Evolutionary conservation across 208 protist species (phyloP).

Genomic region (Kentomonas sorsogonicus): DNA sequence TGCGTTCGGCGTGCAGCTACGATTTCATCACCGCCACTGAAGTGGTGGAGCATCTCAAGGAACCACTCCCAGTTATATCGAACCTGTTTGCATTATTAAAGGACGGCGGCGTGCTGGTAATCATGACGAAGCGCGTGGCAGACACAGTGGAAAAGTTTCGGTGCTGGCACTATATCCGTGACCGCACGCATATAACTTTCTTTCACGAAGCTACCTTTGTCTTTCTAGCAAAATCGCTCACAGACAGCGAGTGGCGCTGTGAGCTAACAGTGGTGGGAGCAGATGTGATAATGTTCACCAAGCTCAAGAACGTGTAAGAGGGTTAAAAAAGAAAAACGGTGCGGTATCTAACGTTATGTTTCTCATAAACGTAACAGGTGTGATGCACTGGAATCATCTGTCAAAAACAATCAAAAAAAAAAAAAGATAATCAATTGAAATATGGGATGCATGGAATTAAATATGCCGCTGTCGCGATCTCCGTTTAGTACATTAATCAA

Average conservation of each 20-base stretch:
- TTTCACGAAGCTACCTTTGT: constrained; percentile 26
- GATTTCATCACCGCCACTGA: constrained; percentile 50
- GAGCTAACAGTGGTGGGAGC: constrained; percentile 9
- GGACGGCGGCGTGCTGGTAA: constrained; percentile 25
- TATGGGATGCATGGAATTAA: background rate
- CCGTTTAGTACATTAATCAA: background rate
- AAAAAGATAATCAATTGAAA: constrained; percentile 9
- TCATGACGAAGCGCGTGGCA: constrained; percentile 49
- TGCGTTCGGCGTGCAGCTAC: constrained; percentile 14
- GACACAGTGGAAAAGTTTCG: constrained; percentile 32
- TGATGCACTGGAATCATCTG: background rate
- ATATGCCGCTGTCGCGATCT: background rate
- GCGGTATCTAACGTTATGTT: too few relatives aligned
- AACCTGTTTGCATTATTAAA: constrained; percentile 23
- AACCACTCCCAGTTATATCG: constrained; percentile 18
- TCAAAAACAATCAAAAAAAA: background rate
- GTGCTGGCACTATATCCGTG: constrained; percentile 58
- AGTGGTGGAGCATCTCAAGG: constrained; percentile 43
- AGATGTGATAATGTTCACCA: constrained; percentile 28
- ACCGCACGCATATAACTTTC: constrained; percentile 50
- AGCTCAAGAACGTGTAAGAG: background rate
- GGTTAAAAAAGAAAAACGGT: too few relatives aligned
- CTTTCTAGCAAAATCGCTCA: constrained; percentile 20
- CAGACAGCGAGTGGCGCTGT: constrained; percentile 4
- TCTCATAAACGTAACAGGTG: background rate